Base-by-base conservation (phyloP, 352 stramenopile species). In the Globisporangium perplexum region DNA sequence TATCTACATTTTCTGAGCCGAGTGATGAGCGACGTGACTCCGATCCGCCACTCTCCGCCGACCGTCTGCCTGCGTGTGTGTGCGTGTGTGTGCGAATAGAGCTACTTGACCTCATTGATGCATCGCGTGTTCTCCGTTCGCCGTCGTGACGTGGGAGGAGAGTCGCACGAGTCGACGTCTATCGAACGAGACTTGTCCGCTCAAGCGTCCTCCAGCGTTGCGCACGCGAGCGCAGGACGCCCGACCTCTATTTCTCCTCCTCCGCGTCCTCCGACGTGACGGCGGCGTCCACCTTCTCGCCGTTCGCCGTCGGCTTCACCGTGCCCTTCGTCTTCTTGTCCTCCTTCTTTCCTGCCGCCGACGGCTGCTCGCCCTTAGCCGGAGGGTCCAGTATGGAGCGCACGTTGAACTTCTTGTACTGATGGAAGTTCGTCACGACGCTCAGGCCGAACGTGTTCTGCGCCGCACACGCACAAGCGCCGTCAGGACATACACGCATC, bases 361-460 rank as follows among this genome's bases (percentile, higher is more conserved):
- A 26, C 35, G 62, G 59, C 59, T 77, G 76, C 7, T 55, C 49
- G 18, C 57, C 60, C 20, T 66, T 63, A 20, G 76, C 63, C 14
- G 75, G 77, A 12, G 80, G 77, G 0, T 89, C 77, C 36, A 91
- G 72, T 50, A 89, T 69, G 30, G 72, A 85, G 30, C 81, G 81
- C 54, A 90, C 77, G 56, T 90, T 92, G 61, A 76, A 92, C 67
- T 86, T 86, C 54, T 77, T 79, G 61, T 70, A 83, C 45, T 77
- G 69, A 60, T 90, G 74, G 55, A 88, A 92, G 54, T 86, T 69
- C 41, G 70, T 86, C 62, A 90, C 69, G 28, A 92, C 54, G 44
- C 81, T 92, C 33, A 88, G 65, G 6, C 81, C 81, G 51, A 74
- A 89, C 28, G 79, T 87, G 58, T 77, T 88, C 46, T 77, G 44